Conservation (phyloP, 2,329 filamentous ascomycete genomes). For the Xylaria sp. region DNA sequence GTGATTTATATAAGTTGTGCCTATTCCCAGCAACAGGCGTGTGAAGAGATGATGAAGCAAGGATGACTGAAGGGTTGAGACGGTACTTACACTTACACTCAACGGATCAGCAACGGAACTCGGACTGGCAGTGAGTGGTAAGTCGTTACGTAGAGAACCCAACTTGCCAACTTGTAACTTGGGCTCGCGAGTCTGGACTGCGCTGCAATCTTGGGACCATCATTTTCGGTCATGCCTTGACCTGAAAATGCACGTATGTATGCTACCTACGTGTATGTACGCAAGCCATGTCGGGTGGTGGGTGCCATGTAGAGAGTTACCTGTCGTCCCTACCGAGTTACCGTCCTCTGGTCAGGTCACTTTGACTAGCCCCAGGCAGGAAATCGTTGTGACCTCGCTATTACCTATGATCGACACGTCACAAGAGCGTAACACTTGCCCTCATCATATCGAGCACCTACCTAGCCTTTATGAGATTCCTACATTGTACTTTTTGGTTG, state of each 20-base stretch:
- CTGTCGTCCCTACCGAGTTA: neutral
- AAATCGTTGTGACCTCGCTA: neutral
- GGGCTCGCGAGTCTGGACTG: neutral
- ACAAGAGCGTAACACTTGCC: slow-evolving; percentile 4
- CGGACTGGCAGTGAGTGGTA: no score
- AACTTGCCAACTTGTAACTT: neutral
- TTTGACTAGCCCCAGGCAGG: neutral
- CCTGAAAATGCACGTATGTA: neutral
- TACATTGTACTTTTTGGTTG: neutral
- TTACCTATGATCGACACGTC: slow-evolving; percentile 2
- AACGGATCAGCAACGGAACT: no score
- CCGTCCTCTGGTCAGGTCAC: neutral
- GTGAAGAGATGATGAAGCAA: no score
- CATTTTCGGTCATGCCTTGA: neutral
- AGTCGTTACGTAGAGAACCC: neutral
- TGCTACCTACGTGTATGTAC: neutral
- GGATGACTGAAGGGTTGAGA: no score
- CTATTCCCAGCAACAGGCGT: neutral
- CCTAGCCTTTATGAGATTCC: neutral
- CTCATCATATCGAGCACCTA: neutral
- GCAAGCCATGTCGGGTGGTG: neutral
- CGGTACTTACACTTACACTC: neutral
- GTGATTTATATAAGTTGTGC: neutral
- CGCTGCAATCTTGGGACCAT: neutral
- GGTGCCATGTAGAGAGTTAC: neutral